Conservation (phyloP, 2,329 filamentous ascomycete genomes). For the Cladosporium sp. region DNA sequence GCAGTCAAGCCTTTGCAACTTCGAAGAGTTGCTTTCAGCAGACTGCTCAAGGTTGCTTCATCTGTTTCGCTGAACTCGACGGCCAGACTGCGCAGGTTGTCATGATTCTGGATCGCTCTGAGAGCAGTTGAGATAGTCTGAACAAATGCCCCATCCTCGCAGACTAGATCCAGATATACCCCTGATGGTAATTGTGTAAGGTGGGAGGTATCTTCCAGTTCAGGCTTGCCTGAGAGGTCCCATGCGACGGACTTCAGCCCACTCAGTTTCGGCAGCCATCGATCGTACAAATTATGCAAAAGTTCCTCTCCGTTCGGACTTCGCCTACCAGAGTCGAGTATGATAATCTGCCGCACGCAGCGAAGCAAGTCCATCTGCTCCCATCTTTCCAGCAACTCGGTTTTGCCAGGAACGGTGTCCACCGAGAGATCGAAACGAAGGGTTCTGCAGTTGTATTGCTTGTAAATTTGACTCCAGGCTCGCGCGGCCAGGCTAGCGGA, state of each 20-base stretch:
- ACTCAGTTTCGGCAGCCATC: constrained; percentile 2
- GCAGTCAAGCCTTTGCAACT: background rate
- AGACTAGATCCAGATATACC: background rate
- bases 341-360: background rate
- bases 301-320: background rate
- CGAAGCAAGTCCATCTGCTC: background rate
- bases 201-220: background rate
- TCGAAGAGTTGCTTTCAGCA: background rate
- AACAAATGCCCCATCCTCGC: background rate
- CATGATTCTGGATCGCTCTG: background rate
- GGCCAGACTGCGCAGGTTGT: background rate
- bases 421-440: background rate
- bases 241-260: background rate
- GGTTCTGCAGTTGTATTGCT: background rate
- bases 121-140: background rate
- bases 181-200: background rate
- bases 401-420: background rate
- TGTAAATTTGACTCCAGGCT: constrained; percentile 8
- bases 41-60: background rate
- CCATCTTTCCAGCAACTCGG: background rate
- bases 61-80: background rate
- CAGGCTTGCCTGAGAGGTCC: background rate
- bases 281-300: background rate
- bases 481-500: background rate
- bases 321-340: background rate